Evolutionary conservation across 441 rosid species (phyloP), one percentile per base, ranked within the genome.

Genomic region (Hura crepitans): DNA sequence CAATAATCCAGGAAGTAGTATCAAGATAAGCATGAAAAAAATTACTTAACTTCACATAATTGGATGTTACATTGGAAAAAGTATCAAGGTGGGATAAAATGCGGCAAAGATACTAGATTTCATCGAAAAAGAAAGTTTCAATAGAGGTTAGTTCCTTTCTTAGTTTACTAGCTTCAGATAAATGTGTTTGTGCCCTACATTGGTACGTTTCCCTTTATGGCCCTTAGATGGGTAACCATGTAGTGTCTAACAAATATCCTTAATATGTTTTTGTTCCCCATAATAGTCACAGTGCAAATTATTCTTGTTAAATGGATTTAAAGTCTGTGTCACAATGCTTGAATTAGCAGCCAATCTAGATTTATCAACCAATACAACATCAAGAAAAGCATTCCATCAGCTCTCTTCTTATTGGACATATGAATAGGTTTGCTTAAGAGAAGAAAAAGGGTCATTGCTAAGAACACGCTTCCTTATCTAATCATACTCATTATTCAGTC

Each of bases 391-490:
- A 45, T 11, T 25, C n/a, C 20, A 7, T 6, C 9, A 5, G 10
- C 37, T 63, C n/a, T 63, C 22, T 22, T 63, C 49, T 5, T 23
- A 15, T 3, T 65, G 4, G 4, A 65, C 12, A 33, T 49, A 31
- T 6, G 45, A 47, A 49, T 65, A 65, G 8, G 69, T 11, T 49
- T 65, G 46, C 20, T 39, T 18, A 28, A 65, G 28, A 22, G 58
- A 35, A 5, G 7, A 3, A 8, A 35, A 35, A 35, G 7, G 39
- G 7, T 4, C 4, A 4, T 35, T 35, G 7, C 39, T 0, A 35
- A 35, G 4, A 8, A 35, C 39, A 4, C 7, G 4, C 4, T 4
- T 8, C 39, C 7, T 35, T 35, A 35, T 35, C 7, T 35, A 8
- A 35, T 8, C 39, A 35, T 35, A 35, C 6, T 35, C 39, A 35